A percentile compares a stretch with the other conserved stretches of the same genome.
Evolutionary conservation across 371 early-diverging fungal genomes (phyloP).

Genomic region (Massospora cicadina): DNA sequence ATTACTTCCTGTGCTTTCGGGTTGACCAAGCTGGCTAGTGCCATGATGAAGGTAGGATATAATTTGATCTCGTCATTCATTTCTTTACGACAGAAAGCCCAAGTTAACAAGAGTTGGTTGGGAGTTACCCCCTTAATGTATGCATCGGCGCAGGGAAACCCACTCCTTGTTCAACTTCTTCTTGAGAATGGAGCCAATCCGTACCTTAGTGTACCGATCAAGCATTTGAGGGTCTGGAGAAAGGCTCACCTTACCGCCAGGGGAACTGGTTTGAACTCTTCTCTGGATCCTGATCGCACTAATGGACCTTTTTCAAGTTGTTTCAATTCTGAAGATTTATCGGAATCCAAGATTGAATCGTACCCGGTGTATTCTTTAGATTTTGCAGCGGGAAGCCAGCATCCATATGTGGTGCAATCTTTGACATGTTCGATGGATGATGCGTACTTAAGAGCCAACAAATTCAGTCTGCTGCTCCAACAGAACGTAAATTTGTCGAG

Average conservation of each 20-base stretch:
- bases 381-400: not conserved
- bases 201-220: not conserved
- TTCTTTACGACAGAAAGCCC: not conserved
- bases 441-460: not conserved
- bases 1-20: not conserved
- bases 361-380: not conserved
- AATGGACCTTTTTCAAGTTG: not conserved
- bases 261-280: not conserved
- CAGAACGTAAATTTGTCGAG: not conserved
- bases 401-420: not conserved
- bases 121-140: not conserved
- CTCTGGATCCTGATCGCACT: not conserved
- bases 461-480: not conserved
- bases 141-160: not conserved
- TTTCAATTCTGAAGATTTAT: not conserved
- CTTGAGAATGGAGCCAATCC: slow-evolving; percentile 6
- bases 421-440: not conserved
- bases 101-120: slow-evolving; percentile 2
- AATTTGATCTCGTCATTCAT: not conserved
- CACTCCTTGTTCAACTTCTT: not conserved
- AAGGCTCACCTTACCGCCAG: not conserved
- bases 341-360: not conserved
- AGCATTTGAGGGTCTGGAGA: not conserved
- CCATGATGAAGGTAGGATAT: slow-evolving; percentile 1
- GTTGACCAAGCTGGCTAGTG: not conserved